A percentile compares a stretch with the other conserved stretches of the same genome.
These are phyloP conservation scores for Fragaria ananassa DNA, from an alignment of 306 rosid species.

Conservation along the genomic window DNA sequence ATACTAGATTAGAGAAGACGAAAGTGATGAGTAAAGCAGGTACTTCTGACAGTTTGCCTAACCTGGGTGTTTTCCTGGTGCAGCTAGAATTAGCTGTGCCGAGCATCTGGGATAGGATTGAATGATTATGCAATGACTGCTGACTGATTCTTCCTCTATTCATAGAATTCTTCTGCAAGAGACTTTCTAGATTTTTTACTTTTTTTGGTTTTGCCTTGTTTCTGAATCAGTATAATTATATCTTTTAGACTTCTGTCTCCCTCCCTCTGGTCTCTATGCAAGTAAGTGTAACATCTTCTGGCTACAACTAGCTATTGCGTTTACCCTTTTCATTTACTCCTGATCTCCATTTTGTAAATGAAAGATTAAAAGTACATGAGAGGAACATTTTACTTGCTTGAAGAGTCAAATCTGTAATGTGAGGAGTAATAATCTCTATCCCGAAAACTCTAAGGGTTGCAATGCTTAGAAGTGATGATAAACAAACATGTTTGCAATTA, in stretches of 20 bases:
- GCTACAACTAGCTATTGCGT: not conserved
- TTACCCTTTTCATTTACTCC: not conserved
- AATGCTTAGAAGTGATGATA: not conserved
- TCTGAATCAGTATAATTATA: not conserved
- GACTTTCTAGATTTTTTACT: not conserved
- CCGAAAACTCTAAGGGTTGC: not conserved
- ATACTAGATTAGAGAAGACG: conserved; percentile 36
- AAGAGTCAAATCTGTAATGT: not conserved
- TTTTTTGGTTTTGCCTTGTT: not conserved
- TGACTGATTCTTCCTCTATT: conserved; percentile 43
- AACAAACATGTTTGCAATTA: not conserved
- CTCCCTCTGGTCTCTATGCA: not conserved
- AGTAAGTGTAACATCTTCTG: not conserved
- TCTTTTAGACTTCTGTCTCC: not conserved
- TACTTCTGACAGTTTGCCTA: conserved; percentile 45
- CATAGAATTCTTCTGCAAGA: not conserved
- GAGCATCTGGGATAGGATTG: conserved; percentile 36
- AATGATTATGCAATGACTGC: conserved; percentile 34
- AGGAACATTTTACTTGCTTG: not conserved
- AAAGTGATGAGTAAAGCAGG: conserved; percentile 51
- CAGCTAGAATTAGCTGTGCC: conserved; percentile 36
- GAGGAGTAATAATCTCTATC: not conserved
- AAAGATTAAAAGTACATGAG: not conserved
- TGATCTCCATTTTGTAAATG: not conserved
- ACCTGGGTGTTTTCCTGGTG: conserved; percentile 47